Evolutionary conservation across 768 basidiomycete genomes (phyloP).

Genomic region (Pluteus cervinus): DNA sequence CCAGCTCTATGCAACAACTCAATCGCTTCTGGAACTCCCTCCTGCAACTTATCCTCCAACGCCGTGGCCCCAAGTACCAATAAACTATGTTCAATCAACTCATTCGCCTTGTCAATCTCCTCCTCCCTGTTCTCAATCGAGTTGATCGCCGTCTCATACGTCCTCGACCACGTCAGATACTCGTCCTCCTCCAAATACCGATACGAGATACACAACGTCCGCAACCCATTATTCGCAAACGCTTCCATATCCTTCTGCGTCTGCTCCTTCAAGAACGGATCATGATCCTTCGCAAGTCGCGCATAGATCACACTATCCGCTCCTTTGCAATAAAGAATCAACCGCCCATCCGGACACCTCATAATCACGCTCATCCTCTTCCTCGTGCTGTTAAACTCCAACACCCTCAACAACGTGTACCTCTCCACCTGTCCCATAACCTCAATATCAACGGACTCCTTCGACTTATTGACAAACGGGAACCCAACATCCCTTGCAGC

Average conservation of each 20-base stretch:
- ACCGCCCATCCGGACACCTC: conserved; percentile 74
- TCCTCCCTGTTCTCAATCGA: conserved; percentile 80
- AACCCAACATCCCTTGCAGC: conserved; percentile 93
- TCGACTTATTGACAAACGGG: conserved; percentile 74
- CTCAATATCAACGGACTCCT: conserved; percentile 79
- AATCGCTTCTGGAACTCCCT: conserved; percentile 95
- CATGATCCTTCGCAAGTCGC: conserved; percentile 73
- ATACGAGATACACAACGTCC: conserved; percentile 88
- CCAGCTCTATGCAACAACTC: conserved; percentile 87
- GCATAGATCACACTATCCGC: conserved; percentile 94
- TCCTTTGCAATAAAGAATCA: conserved; percentile 93
- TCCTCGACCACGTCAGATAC: conserved; percentile 72
- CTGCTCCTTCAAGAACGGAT: conserved; percentile 63
- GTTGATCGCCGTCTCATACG: conserved; percentile 78
- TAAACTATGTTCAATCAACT: conserved; percentile 76
- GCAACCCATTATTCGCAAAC: conserved; percentile 88
- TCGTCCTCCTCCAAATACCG: conserved; percentile 77
- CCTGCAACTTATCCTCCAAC: conserved; percentile 94
- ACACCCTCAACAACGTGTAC: conserved; percentile 69
- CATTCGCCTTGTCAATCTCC: conserved; percentile 85
- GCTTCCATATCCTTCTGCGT: conserved; percentile 86
- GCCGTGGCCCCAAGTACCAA: conserved; percentile 92
- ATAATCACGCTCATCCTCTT: conserved; percentile 96
- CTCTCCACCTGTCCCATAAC: conserved; percentile 86
- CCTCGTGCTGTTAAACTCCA: conserved; percentile 92